Evolutionary conservation across 306 rosid genomes (phyloP).

Genomic region (Fagus sylvatica): DNA sequence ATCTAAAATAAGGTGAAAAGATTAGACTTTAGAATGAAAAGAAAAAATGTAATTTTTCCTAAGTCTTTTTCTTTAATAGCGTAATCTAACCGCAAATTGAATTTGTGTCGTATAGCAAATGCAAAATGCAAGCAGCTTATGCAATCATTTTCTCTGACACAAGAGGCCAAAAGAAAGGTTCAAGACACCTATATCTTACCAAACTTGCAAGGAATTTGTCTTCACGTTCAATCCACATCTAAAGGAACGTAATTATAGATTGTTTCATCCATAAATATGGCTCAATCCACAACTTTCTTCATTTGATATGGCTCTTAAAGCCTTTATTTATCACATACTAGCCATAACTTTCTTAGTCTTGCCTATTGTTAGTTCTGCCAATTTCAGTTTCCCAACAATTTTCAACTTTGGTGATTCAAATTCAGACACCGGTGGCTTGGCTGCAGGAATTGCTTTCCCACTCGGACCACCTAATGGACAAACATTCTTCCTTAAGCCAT

Average conservation of each 20-base stretch:
- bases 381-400: slow-evolving; percentile 31
- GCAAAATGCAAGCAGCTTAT: not conserved
- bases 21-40: too few relatives aligned
- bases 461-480: slow-evolving; percentile 23
- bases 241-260: not conserved
- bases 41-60: too few relatives aligned
- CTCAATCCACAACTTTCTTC: not conserved
- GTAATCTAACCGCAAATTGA: not conserved
- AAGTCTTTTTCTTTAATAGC: not conserved
- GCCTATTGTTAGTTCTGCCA: slow-evolving; percentile 2
- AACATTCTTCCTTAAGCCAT: slow-evolving; percentile 29
- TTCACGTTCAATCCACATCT: not conserved
- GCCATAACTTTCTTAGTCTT: slow-evolving; percentile 11
- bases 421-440: slow-evolving; percentile 43
- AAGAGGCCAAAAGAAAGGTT: not conserved
- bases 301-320: slow-evolving; percentile 17
- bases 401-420: slow-evolving; percentile 49
- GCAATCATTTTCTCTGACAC: not conserved
- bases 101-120: too few relatives aligned
- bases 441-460: slow-evolving; percentile 35
- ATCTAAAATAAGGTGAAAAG: too few relatives aligned
- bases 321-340: slow-evolving; percentile 2
- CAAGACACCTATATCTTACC: slow-evolving; percentile 24
- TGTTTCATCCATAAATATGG: not conserved
- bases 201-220: slow-evolving; percentile 1